Evolutionary conservation across 2,329 filamentous ascomycete genomes (phyloP), one percentile per base, ranked within the genome.

Genomic region (Davidsoniella australis): DNA sequence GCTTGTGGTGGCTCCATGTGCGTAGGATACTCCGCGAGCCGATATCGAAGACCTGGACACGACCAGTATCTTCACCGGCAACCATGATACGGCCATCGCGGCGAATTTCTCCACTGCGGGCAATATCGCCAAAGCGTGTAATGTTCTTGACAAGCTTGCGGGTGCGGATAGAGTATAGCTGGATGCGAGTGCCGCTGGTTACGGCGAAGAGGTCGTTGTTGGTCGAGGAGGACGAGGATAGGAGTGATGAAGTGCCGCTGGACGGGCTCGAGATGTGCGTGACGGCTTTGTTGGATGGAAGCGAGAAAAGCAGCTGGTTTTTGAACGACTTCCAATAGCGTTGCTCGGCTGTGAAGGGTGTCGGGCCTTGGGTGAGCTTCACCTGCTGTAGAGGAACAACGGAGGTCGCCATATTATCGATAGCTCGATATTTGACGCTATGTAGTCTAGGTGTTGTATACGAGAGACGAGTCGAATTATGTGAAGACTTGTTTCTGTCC

Each of bases 301-400:
- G 94, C 42, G 91, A 85, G 54, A 96, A 80, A 54, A 89, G 79
- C 51, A 94, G 78, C 56, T 88, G 85, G 57, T 88, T 91, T 67
- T 85, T 87, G 71, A 98, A 98, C 10, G 83, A 82, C 61, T 82
- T 83, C 93, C 93, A 98, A 72, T 96, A 96, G 56, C 81, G 76
- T 67, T 96, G 88, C 68, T 98, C 91, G 29, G 88, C 81, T 5
- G 89, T 94, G 44, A 89, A 68, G 48, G 85, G 82, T 39, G 82
- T 80, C 51, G 87, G 87, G 46, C 85, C 85, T 55, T 83, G 75
- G 51, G 89, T 80, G 61, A 93, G 75, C 72, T 86, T 93, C 61
- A 93, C 69, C 63, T 81, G 81, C 63, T 80, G 79, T 56, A 94
- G 69, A 54, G 84, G 82, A 64, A 78, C 76, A 59, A 94, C 84